Evolutionary conservation across 2,329 filamentous ascomycete genomes (phyloP).

Genomic region (Pseudogymnoascus pannorum): DNA sequence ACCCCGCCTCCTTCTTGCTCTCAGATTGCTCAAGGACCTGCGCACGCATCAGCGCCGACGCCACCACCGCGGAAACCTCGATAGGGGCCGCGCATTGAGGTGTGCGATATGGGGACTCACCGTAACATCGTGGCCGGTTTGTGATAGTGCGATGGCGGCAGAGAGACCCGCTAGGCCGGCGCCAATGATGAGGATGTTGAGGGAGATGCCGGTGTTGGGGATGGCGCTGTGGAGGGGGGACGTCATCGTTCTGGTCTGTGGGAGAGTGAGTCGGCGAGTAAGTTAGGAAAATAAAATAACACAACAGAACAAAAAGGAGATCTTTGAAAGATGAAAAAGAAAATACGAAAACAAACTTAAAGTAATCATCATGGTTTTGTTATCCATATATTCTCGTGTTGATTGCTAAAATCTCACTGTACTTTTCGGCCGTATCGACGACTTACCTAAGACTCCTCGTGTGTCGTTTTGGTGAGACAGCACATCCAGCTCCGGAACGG

Average conservation of each 20-base stretch:
- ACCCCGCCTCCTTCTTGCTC: constrained; percentile 1
- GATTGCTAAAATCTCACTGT: constrained; percentile 7
- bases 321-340: background rate
- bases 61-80: background rate
- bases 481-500: background rate
- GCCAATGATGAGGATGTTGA: constrained; percentile 24
- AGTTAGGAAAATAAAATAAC: background rate
- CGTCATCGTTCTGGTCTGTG: background rate
- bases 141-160: constrained; percentile 19
- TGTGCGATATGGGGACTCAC: constrained; percentile 15
- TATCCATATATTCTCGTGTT: background rate
- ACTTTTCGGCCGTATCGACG: background rate
- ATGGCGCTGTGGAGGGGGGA: background rate
- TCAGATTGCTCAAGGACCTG: background rate
- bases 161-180: constrained; percentile 36
- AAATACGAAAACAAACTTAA: background rate
- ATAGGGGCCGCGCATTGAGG: background rate
- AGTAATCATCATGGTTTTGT: background rate
- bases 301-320: background rate
- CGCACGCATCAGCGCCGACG: background rate
- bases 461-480: background rate
- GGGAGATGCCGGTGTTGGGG: background rate
- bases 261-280: background rate
- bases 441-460: background rate
- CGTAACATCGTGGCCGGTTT: constrained; percentile 27